Base-by-base conservation (phyloP, 768 basidiomycete species). In the Mrakia frigida region DNA sequence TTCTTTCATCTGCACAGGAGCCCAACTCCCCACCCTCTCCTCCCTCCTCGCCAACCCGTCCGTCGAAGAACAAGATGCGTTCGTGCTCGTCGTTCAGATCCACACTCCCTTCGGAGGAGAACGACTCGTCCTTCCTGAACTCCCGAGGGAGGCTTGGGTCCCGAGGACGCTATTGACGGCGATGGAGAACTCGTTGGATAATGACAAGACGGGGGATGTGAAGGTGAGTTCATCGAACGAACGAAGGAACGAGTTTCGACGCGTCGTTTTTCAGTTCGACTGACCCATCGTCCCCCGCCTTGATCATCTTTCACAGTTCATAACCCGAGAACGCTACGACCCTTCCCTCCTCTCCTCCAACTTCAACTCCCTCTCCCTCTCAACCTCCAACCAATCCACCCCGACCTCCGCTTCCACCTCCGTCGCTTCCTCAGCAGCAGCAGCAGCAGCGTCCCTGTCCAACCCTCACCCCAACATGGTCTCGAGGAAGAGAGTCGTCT, bases 31-130 rank as follows among this genome's bases (percentile, higher is more conserved):
- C 0, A 80, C 87, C 0, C 81, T 92, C 9, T 89, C 89, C 9
- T 84, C 84, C 0, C 83, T 93, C 9, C 83, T 92, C 10, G 86
- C 89, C 75, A 89, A 90, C 78, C 81, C 86, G 0, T 84, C 87
- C 59, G 88, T 92, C 43, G 82, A 81, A 35, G 87, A 87, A 69
- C 87, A 87, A 0, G 89, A 93, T 80, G 90, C 89, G 0, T 88
- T 92, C 75, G 88, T 89, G 0, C 87, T 93, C 50, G 90, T 89
- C 80, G 85, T 92, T 4, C 91, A 92, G 79, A 88, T 93, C 37
- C 90, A 91, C 80, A 88, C 86, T 39, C 90, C 86, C 31, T 63
- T 63, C 35, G 61, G 18, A n/a, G 61, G 61, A 9, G 61, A 63
- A 0, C 59, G 86, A 74, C 84, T 88, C 2, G 87, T 87, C 79